Evolutionary conservation across 2,329 filamentous ascomycete species (phyloP).

Genomic region (Talaromyces sp.): DNA sequence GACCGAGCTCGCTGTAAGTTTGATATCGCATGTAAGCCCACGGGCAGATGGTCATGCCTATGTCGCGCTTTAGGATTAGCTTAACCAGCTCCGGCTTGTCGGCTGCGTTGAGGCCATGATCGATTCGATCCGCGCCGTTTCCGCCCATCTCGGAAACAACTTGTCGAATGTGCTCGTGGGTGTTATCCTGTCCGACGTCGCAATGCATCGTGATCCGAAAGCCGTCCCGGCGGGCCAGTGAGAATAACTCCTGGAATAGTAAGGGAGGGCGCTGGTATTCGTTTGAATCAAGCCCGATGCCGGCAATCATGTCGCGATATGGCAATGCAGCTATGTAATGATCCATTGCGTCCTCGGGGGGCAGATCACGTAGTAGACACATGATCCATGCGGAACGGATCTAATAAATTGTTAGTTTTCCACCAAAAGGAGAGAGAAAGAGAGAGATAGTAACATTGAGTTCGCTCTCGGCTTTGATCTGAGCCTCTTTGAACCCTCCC

Average conservation of each 20-base stretch:
- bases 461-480: neutral
- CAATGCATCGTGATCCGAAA: slow-evolving; percentile 7
- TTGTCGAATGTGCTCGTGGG: slow-evolving; percentile 6
- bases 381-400: slow-evolving; percentile 4
- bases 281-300: slow-evolving; percentile 4
- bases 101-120: slow-evolving; percentile 3
- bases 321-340: slow-evolving; percentile 3
- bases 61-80: neutral
- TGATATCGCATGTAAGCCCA: slow-evolving; percentile 9
- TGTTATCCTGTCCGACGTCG: slow-evolving; percentile 1
- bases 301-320: neutral
- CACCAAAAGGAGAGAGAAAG: too few species aligned
- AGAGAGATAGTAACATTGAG: neutral
- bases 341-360: slow-evolving; percentile 8
- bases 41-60: slow-evolving; percentile 3
- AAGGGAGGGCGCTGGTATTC: neutral
- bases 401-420: neutral
- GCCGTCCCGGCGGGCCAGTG: neutral
- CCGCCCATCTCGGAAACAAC: neutral
- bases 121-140: slow-evolving; percentile 1
- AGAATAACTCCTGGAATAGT: neutral
- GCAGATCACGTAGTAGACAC: slow-evolving; percentile 4
- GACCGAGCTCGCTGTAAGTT: neutral
- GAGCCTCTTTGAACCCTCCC: slow-evolving; percentile 7
- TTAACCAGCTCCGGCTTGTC: neutral